Evolutionary conservation across 2,329 filamentous ascomycete species (phyloP), one percentile per base, ranked within the genome.

Genomic region (Cercospora sesami): DNA sequence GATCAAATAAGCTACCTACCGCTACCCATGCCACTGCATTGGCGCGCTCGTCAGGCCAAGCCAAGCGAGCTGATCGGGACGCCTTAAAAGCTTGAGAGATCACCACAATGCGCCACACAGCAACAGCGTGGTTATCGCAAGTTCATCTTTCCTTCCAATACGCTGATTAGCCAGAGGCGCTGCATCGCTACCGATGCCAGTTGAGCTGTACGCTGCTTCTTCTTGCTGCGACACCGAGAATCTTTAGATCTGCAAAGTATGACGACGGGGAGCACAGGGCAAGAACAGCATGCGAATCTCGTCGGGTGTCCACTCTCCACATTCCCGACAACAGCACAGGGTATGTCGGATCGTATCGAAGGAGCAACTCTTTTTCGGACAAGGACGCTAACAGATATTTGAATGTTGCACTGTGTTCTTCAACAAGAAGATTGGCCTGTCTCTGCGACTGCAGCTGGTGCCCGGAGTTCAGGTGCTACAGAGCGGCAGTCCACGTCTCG

Each of bases 281-380:
- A 21, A 26, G 16, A 14, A 21, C 21, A 21, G 14, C 21, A 39
- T 33, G 21, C 23, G 33, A 28, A 61, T 16, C 8, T 48, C 60
- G 26, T 48, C 60, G 60, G 60, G 60, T 62, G 60, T 31, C 60
- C 39, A 51, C 60, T 33, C 60, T 62, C 39, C 60, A 62, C 60
- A 26, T 62, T 48, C 60, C 60, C 48, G 48, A 55, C 23, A 55
- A 14, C 36, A 42, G 16, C 36, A 42, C 36, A 42, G 16, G 36
- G 16, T n/a, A 12, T 16, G 5, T 55, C 48, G 23, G 12, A 16
- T 55, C 48, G 48, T 3, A 23, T 48, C 45, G 18, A 18, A 48
- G 45, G 1, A 48, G 45, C 45, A n/a, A 42, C 36, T 42, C 36
- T 2, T 42, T 36, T 16, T 1, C 16, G 16, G 16, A 42, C 36